Conservation (phyloP, 345 rosid species). For the Draba incana region DNA sequence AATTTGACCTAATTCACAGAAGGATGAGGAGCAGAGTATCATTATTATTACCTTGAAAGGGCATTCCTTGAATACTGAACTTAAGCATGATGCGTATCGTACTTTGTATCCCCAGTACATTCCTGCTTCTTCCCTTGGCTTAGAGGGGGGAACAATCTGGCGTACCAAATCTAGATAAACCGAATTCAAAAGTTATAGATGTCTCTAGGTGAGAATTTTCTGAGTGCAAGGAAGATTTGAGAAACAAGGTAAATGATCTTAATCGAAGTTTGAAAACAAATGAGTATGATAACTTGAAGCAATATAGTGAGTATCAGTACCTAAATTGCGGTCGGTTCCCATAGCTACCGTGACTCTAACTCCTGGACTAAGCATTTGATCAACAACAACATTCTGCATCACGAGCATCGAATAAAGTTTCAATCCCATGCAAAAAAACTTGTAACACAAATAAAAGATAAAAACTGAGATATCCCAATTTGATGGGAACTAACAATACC, state of each 20-base stretch:
- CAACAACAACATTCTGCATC: slow-evolving; percentile 68
- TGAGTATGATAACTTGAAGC: not conserved
- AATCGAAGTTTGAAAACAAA: not conserved
- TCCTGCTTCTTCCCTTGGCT: slow-evolving; percentile 80
- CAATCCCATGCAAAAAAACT: not conserved
- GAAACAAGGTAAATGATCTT: slow-evolving; percentile 4
- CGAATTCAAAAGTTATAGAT: slow-evolving; percentile 32
- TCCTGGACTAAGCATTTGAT: slow-evolving; percentile 75
- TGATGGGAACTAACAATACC: slow-evolving; percentile 46
- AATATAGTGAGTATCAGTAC: slow-evolving; percentile 47
- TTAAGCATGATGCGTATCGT: slow-evolving; percentile 77
- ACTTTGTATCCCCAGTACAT: slow-evolving; percentile 93
- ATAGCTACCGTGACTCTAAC: slow-evolving; percentile 86
- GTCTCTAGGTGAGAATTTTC: not conserved
- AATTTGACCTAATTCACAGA: not conserved
- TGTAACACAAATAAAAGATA: not conserved
- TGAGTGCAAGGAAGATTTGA: slow-evolving; percentile 5
- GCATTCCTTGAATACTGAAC: slow-evolving; percentile 63
- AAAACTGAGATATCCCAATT: not conserved
- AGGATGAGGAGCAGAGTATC: slow-evolving; percentile 6
- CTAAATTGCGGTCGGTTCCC: slow-evolving; percentile 71
- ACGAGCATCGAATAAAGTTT: slow-evolving; percentile 5
- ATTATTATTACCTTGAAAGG: slow-evolving; percentile 56
- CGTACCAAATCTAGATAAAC: slow-evolving; percentile 62
- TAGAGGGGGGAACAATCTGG: slow-evolving; percentile 65